phyloP scores from a whole-genome alignment of 768 basidiomycete genomes.

The Trametes cinnabarina region DNA sequence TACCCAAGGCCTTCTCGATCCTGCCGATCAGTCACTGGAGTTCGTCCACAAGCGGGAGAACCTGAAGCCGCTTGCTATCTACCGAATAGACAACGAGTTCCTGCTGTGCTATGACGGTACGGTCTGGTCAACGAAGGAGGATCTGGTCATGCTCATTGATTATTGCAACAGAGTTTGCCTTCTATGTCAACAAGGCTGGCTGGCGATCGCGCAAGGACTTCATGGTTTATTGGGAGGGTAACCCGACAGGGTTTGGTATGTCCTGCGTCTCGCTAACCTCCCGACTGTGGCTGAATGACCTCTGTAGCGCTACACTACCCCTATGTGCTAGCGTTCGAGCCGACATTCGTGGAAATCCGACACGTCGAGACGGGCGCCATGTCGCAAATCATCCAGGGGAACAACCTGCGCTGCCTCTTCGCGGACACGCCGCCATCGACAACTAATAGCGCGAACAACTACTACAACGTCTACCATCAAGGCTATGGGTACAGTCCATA shows the following conservation, averaged over 20 bases:
- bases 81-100: conserved; percentile 95
- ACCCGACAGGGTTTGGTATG: conserved; percentile 91
- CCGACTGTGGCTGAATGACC: neutral
- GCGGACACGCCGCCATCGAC: conserved; percentile 90
- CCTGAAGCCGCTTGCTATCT: conserved; percentile 92
- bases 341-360: conserved; percentile 93
- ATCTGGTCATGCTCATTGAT: neutral
- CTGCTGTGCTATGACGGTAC: conserved; percentile 95
- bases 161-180: conserved; percentile 82
- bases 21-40: conserved; percentile 84
- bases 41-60: conserved; percentile 86
- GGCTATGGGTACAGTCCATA: conserved; percentile 34
- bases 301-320: conserved; percentile 89
- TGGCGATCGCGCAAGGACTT: conserved; percentile 88
- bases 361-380: conserved; percentile 91
- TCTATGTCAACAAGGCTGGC: conserved; percentile 97
- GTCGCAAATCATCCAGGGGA: conserved; percentile 93
- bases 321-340: conserved; percentile 95
- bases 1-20: conserved; percentile 94
- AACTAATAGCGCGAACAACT: conserved; percentile 52
- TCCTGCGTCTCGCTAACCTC: conserved; percentile 4
- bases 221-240: conserved; percentile 96
- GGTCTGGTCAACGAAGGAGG: conserved; percentile 23
- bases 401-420: conserved; percentile 86
- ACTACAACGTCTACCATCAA: conserved; percentile 36